These are phyloP conservation scores for Phlebiopsis gigantea DNA, from an alignment of 768 basidiomycete genomes.

Conservation along the genomic window DNA sequence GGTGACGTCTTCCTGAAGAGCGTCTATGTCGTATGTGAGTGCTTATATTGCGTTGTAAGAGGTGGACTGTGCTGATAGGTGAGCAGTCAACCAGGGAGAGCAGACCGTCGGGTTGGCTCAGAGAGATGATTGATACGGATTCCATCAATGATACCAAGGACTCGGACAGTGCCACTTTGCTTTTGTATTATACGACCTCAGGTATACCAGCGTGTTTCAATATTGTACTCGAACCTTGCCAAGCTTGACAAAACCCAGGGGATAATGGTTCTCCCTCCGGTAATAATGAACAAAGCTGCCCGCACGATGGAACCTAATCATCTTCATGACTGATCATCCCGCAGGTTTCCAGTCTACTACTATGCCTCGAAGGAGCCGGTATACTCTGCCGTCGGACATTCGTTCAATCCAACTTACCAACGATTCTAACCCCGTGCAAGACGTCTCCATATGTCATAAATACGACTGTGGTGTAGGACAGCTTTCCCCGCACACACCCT, in stretches of 20 bases:
- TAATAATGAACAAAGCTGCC: no score
- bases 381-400: no score
- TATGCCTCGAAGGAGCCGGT: no score
- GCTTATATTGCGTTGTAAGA: neutral
- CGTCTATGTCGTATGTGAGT: constrained; percentile 30
- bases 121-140: constrained; percentile 10
- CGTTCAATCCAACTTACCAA: no score
- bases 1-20: constrained; percentile 30
- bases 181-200: neutral
- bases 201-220: neutral
- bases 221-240: neutral
- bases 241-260: neutral
- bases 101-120: constrained; percentile 24
- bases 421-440: no score
- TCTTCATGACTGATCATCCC: no score
- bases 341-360: no score
- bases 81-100: constrained; percentile 24
- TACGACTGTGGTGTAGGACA: no score
- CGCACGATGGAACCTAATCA: no score
- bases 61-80: neutral
- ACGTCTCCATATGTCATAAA: no score
- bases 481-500: no score
- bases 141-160: neutral
- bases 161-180: neutral
- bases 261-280: neutral